phyloP scores from a whole-genome alignment of 2,329 filamentous ascomycete genomes.

The Xylariales sp. region DNA sequence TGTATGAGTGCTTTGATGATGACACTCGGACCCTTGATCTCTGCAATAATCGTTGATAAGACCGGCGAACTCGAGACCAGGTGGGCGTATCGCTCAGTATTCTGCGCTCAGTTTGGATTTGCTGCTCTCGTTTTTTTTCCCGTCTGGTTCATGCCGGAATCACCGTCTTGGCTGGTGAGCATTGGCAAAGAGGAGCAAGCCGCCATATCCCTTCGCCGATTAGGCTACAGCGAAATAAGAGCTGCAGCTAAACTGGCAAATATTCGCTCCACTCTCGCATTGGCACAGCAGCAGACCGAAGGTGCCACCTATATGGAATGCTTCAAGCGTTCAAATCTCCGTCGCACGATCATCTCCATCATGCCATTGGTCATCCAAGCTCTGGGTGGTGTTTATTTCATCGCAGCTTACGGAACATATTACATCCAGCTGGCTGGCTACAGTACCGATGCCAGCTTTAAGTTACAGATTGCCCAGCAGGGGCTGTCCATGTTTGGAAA shows the following conservation, averaged over 20 bases:
- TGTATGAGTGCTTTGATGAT: slow-evolving; percentile 24
- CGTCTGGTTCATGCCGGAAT: slow-evolving; percentile 37
- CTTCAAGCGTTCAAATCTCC: slow-evolving; percentile 32
- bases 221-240: slow-evolving; percentile 22
- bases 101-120: slow-evolving; percentile 28
- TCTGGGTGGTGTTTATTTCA: slow-evolving; percentile 6
- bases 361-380: slow-evolving; percentile 8
- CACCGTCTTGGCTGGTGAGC: slow-evolving; percentile 34
- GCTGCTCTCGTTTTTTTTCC: slow-evolving; percentile 12
- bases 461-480: slow-evolving; percentile 33
- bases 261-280: slow-evolving; percentile 26
- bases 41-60: slow-evolving; percentile 26
- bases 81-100: slow-evolving; percentile 29
- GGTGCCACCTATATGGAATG: slow-evolving; percentile 34
- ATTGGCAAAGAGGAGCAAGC: slow-evolving; percentile 28
- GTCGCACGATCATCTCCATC: slow-evolving; percentile 10
- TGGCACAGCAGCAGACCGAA: slow-evolving; percentile 28
- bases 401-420: slow-evolving; percentile 7
- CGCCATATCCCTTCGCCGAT: slow-evolving; percentile 25
- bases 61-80: slow-evolving; percentile 19
- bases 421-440: slow-evolving; percentile 11
- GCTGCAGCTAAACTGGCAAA: slow-evolving; percentile 22
- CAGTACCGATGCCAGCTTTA: slow-evolving; percentile 23
- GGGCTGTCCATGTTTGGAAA: slow-evolving; percentile 33
- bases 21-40: slow-evolving; percentile 25